These are phyloP conservation scores for Wickerhamomyces ciferrii DNA, from an alignment of 805 yeast species.

Conservation along the genomic window DNA sequence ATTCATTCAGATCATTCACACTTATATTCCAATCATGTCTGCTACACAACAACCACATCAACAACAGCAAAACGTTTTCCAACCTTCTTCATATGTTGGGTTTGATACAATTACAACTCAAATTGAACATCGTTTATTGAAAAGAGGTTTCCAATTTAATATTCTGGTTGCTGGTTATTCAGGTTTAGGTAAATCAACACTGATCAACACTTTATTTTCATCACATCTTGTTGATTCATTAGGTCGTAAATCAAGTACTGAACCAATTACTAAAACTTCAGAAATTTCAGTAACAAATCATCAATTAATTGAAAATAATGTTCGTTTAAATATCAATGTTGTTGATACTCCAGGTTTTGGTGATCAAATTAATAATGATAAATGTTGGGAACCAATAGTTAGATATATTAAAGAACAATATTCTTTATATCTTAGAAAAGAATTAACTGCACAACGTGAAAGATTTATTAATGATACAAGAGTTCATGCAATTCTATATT, in stretches of 20 bases:
- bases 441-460: conserved; percentile 92
- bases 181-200: conserved; percentile 91
- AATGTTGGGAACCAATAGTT: conserved; percentile 95
- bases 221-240: conserved; percentile 68
- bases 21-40: background rate
- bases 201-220: conserved; percentile 86
- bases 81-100: conserved; percentile 84
- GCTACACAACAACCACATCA: background rate
- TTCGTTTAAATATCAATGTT: conserved; percentile 76
- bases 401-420: conserved; percentile 95
- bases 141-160: conserved; percentile 91
- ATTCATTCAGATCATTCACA: background rate
- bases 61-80: conserved; percentile 13
- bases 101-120: conserved; percentile 95
- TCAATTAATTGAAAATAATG: conserved; percentile 77
- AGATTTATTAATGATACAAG: conserved; percentile 77
- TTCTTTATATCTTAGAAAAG: conserved; percentile 84
- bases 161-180: conserved; percentile 91
- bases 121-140: conserved; percentile 86
- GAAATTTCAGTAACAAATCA: conserved; percentile 75
- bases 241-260: conserved; percentile 64
- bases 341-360: conserved; percentile 99
- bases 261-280: conserved; percentile 80
- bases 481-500: conserved; percentile 89
- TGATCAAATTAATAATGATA: conserved; percentile 91